These are phyloP conservation scores for Fistulifera pelliculosa DNA, from an alignment of 108 stramenopile species.

Conservation along the genomic window DNA sequence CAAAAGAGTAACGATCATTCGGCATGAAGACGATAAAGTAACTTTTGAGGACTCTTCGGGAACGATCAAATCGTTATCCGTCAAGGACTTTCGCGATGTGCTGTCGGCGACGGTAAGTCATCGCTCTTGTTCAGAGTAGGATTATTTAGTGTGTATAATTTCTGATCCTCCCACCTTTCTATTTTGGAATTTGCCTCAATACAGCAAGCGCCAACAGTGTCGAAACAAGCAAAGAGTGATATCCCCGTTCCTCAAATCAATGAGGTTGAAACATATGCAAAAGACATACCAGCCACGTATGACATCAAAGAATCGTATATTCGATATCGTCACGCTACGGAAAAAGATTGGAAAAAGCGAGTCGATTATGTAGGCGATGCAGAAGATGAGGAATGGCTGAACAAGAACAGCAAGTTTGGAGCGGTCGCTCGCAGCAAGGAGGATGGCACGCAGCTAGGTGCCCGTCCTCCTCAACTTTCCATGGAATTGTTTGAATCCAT, in stretches of 20 bases:
- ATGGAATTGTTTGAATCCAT: slow-evolving; percentile 56
- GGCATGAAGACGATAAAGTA: slow-evolving; percentile 43
- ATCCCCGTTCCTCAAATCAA: slow-evolving; percentile 74
- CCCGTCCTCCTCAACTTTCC: slow-evolving; percentile 28
- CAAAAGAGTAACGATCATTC: slow-evolving; percentile 67
- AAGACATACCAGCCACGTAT: slow-evolving; percentile 59
- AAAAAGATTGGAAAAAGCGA: slow-evolving; percentile 30
- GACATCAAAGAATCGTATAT: slow-evolving; percentile 49
- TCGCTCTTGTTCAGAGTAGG: background rate
- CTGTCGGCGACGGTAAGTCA: slow-evolving; percentile 31
- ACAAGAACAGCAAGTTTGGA: slow-evolving; percentile 60
- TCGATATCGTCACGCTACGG: slow-evolving; percentile 40
- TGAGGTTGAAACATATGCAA: slow-evolving; percentile 42
- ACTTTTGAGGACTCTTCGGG: slow-evolving; percentile 68
- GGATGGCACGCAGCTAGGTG: slow-evolving; percentile 3
- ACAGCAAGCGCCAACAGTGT: slow-evolving; percentile 9
- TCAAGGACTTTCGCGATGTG: slow-evolving; percentile 37
- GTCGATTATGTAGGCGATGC: slow-evolving; percentile 65
- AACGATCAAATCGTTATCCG: slow-evolving; percentile 30
- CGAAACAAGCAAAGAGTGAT: slow-evolving; percentile 47
- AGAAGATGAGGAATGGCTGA: slow-evolving; percentile 75
- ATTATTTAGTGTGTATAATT: background rate
- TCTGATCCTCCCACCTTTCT: background rate
- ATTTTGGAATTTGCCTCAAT: slow-evolving; percentile 1
- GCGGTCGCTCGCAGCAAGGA: slow-evolving; percentile 6